A percentile compares a stretch with the other conserved stretches of the same genome.
Evolutionary conservation across 345 rosid species (phyloP).

Genomic region (Ceriops tagal): DNA sequence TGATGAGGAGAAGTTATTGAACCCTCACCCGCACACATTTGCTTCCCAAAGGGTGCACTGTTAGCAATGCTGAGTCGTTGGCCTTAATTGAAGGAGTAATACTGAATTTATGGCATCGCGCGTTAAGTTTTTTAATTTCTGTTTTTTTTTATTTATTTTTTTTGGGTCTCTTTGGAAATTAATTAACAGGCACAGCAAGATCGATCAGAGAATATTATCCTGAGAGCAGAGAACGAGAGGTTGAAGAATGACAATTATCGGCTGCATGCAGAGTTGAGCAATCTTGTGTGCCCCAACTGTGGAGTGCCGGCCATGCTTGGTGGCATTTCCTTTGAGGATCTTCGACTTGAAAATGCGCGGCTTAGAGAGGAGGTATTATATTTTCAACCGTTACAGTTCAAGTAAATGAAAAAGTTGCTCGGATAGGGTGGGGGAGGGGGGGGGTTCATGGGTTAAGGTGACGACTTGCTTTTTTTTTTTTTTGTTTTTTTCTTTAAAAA

Average conservation of each 20-base stretch:
- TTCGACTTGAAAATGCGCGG: constrained; percentile 76
- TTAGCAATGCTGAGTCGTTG: too few relatives aligned
- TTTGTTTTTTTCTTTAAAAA: too few relatives aligned
- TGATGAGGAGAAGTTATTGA: constrained; percentile 8
- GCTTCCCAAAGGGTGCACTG: too few relatives aligned
- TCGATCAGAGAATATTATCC: constrained; percentile 63
- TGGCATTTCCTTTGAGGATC: constrained; percentile 61
- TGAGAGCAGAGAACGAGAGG: constrained; percentile 74
- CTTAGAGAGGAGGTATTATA: constrained; percentile 74
- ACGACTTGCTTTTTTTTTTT: too few relatives aligned
- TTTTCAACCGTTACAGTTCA: not conserved
- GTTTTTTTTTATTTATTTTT: too few relatives aligned
- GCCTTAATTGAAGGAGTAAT: too few relatives aligned
- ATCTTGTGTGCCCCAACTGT: constrained; percentile 65
- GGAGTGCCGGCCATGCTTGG: constrained; percentile 74
- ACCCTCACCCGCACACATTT: constrained; percentile 31
- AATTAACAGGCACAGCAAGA: constrained; percentile 78
- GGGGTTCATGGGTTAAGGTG: too few relatives aligned
- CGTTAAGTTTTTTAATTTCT: too few relatives aligned
- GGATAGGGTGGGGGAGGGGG: too few relatives aligned
- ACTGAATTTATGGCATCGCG: too few relatives aligned
- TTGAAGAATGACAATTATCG: constrained; percentile 69
- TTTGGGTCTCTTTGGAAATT: not conserved
- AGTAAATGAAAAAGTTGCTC: too few relatives aligned
- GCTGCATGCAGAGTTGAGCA: constrained; percentile 66